A percentile compares a stretch with the other conserved stretches of the same genome.
Conservation (phyloP, 1,284 basidiomycete genomes). For the Ganoderma resinaceum region DNA sequence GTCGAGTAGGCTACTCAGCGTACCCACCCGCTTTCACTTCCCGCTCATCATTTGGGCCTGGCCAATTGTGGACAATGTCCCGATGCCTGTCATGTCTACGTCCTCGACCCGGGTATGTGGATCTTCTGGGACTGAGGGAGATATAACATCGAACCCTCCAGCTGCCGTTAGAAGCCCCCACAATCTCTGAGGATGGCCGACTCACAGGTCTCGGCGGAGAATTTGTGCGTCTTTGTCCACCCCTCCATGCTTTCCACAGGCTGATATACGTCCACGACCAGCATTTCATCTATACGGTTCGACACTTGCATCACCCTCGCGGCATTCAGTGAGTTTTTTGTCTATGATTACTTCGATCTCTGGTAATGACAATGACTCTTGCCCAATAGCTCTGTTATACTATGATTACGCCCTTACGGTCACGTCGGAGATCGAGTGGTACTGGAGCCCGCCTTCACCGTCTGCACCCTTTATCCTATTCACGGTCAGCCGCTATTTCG, state of each 20-base stretch:
- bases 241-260: no score
- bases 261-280: not conserved
- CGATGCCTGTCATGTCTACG: not conserved
- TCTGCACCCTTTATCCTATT: constrained; percentile 24
- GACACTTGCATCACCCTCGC: constrained; percentile 25
- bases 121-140: not conserved
- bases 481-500: constrained; percentile 27
- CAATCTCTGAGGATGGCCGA: not conserved
- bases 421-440: constrained; percentile 23
- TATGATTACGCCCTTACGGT: constrained; percentile 28
- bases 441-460: constrained; percentile 21
- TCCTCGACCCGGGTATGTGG: not conserved
- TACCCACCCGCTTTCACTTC: not conserved
- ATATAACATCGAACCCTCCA: not conserved
- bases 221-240: not conserved
- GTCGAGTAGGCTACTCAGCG: constrained; percentile 1
- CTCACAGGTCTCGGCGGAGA: constrained; percentile 4
- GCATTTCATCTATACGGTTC: constrained; percentile 20
- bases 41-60: not conserved
- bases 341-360: not conserved
- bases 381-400: constrained; percentile 21
- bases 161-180: not conserved
- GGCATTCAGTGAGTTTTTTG: constrained; percentile 20
- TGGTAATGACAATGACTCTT: not conserved
- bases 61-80: not conserved